Evolutionary conservation across 371 early-diverging fungal species (phyloP).

Genomic region (Mortierella sp.): DNA sequence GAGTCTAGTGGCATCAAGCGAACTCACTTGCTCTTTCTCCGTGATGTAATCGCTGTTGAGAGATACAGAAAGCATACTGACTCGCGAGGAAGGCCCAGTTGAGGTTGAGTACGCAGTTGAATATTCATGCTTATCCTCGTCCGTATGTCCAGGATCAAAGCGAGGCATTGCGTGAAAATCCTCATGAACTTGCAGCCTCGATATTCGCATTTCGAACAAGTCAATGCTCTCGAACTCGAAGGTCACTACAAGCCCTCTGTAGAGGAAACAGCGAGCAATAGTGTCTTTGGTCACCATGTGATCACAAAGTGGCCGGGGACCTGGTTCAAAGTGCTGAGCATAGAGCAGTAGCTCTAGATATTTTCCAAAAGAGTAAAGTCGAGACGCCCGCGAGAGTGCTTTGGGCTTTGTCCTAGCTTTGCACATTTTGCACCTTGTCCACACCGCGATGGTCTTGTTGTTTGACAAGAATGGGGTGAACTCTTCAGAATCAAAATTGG

Average conservation of each 20-base stretch:
- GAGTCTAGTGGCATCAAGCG: conserved; percentile 40
- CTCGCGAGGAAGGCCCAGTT: conserved; percentile 6
- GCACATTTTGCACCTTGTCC: conserved; percentile 66
- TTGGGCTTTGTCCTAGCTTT: conserved; percentile 54
- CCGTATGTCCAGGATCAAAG: conserved; percentile 14
- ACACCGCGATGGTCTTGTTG: conserved; percentile 55
- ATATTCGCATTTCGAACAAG: conserved; percentile 72
- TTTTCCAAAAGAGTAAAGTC: conserved; percentile 71
- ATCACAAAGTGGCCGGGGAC: conserved; percentile 56
- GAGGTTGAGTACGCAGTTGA: conserved; percentile 11
- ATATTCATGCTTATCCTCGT: conserved; percentile 29
- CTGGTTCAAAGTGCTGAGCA: conserved; percentile 59
- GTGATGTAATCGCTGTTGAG: conserved; percentile 31
- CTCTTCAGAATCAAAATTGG: conserved; percentile 39
- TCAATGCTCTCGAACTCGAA: conserved; percentile 65
- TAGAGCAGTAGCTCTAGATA: conserved; percentile 74
- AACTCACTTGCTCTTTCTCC: conserved; percentile 30
- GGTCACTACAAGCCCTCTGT: conserved; percentile 58
- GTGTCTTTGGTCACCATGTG: conserved; percentile 54
- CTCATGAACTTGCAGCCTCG: conserved; percentile 65
- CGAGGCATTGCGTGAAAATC: conserved; percentile 46
- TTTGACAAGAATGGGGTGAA: conserved; percentile 34
- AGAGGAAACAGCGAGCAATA: conserved; percentile 62
- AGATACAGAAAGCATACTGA: conserved; percentile 18
- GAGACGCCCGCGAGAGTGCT: conserved; percentile 58